A percentile compares a stretch with the other conserved stretches of the same genome.
Evolutionary conservation across 352 stramenopile species (phyloP).

Genomic region (Phytophthora hibernalis): DNA sequence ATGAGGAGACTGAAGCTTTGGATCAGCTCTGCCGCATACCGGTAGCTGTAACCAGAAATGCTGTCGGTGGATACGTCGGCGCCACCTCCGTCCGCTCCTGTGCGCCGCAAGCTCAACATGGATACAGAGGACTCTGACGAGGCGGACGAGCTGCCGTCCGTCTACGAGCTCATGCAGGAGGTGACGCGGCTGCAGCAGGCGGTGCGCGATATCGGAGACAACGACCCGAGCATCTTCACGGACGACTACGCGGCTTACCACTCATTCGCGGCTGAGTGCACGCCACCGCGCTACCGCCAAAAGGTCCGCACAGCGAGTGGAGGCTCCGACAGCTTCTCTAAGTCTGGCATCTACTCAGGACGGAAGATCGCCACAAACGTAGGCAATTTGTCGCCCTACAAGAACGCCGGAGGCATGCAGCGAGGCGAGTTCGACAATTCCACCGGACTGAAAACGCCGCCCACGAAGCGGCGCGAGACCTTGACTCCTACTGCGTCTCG

Average conservation of each 20-base stretch:
- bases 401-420: constrained; percentile 29
- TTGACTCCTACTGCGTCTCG: constrained; percentile 22
- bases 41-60: background rate
- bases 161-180: constrained; percentile 63
- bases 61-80: constrained; percentile 8
- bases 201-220: constrained; percentile 51
- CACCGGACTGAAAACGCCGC: constrained; percentile 46
- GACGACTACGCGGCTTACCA: constrained; percentile 37
- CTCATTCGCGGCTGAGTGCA: constrained; percentile 28
- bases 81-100: constrained; percentile 19
- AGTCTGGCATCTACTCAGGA: constrained; percentile 35
- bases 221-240: constrained; percentile 41
- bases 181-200: constrained; percentile 54
- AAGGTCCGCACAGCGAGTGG: constrained; percentile 27
- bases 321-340: constrained; percentile 34
- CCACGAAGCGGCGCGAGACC: constrained; percentile 29
- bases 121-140: constrained; percentile 32
- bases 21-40: background rate
- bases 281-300: constrained; percentile 31
- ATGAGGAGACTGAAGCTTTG: background rate
- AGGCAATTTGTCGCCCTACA: constrained; percentile 40
- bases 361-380: constrained; percentile 35
- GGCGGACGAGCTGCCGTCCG: constrained; percentile 46
- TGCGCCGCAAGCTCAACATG: constrained; percentile 40
- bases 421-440: constrained; percentile 24